Evolutionary conservation across 2,329 filamentous ascomycete genomes (phyloP).

Genomic region (Pseudonectria foliicola): DNA sequence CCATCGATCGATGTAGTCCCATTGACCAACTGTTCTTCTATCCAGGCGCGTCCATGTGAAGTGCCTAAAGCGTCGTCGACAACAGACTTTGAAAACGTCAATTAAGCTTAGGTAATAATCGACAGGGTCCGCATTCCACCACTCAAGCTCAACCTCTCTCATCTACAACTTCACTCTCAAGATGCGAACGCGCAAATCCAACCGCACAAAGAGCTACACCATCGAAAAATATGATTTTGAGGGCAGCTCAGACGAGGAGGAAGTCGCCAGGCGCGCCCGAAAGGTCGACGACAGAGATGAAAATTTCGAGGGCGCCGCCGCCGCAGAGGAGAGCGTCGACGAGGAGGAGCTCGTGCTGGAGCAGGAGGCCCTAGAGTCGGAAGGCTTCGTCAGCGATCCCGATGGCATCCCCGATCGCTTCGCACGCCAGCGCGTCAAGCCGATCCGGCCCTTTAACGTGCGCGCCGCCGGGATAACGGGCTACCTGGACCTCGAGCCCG

Average conservation of each 20-base stretch:
- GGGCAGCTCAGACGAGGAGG: constrained; percentile 27
- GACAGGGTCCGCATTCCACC: not conserved
- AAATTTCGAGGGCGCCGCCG: constrained; percentile 25
- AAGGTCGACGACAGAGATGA: constrained; percentile 23
- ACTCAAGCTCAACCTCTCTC: constrained; percentile 2
- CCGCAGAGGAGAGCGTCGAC: constrained; percentile 24
- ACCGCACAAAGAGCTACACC: constrained; percentile 28
- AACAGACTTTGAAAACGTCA: not conserved
- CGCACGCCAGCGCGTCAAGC: constrained; percentile 19
- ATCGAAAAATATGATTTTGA: constrained; percentile 30
- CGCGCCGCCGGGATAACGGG: constrained; percentile 14
- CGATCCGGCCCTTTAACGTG: constrained; percentile 16
- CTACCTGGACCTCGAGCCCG: constrained; percentile 27
- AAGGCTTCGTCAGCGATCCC: constrained; percentile 15
- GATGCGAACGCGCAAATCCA: constrained; percentile 33
- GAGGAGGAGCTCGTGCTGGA: constrained; percentile 27
- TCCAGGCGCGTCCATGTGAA: not conserved
- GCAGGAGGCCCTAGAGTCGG: constrained; percentile 24
- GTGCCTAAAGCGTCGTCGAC: not conserved
- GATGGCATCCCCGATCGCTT: constrained; percentile 25
- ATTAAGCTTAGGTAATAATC: constrained; percentile 1
- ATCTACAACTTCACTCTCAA: constrained; percentile 4
- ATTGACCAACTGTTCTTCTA: not conserved
- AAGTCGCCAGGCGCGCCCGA: constrained; percentile 12
- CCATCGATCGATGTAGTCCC: no score